Base-by-base conservation (phyloP, 2,329 filamentous ascomycete genomes). In the Thelonectria blattea region DNA sequence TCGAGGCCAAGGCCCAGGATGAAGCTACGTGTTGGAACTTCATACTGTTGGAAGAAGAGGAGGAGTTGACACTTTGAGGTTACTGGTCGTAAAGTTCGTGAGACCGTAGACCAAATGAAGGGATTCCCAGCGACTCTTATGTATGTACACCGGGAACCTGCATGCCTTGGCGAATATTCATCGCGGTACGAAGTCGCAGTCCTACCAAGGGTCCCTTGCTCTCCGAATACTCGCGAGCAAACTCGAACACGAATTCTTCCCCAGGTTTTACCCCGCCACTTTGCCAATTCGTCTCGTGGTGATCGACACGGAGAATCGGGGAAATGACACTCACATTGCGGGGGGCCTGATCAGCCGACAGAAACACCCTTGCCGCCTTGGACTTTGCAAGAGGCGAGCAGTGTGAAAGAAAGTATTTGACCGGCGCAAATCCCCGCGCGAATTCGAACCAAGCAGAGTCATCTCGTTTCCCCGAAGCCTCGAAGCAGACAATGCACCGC, bases 281-380 rank as follows among this genome's bases (percentile, higher is more conserved):
- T 14, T 8, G n/a, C 8, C 15, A 20, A 18, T 39, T 45, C 49
- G 30, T 48, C 42, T 47, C 8, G 49, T 17, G 3, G 2, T 17
- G 65, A 67, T 67, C 64, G 17, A 30, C 65, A 59, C 62, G 65
- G 65, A 22, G 59, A 64, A 65, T 65, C 47, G 64, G 64, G 43
- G 50, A 65, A 66, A 65, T 56, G 41, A 15, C 20, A 17, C 22
- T 50, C 1, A 5, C 22, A 15, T 50, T 56, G 55, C 54, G 51
- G 55, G 58, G 61, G 46, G 22, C 18, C 5, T 42, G 6, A 56
- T 56, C 52, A 50, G 54, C 22, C 24, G 41, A 46, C 47, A 30
- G 27, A 30, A 30, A 10, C 5, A 30, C 27, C 27, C 27, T 30
- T 30, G 27, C 27, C 27, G 9, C 5, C 27, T 24, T 3, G 6